These are phyloP conservation scores for Aspergillus pseudonomiae DNA, from an alignment of 2,329 filamentous ascomycete species.

Conservation along the genomic window DNA sequence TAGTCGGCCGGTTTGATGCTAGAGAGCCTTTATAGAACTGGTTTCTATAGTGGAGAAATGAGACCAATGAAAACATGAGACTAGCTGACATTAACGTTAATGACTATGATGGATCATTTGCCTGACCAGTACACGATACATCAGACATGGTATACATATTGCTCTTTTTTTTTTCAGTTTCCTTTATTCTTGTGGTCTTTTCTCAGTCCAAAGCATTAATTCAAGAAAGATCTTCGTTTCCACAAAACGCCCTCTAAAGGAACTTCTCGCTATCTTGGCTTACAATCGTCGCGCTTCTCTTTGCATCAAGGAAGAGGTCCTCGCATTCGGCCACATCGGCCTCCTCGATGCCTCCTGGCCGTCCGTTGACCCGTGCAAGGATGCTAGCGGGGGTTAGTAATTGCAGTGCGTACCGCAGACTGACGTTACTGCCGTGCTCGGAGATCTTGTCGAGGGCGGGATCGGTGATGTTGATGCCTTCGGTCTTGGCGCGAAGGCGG, in stretches of 20 bases:
- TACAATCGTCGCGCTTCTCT: slow-evolving; percentile 73
- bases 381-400: slow-evolving; percentile 88
- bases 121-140: slow-evolving; percentile 21
- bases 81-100: slow-evolving; percentile 23
- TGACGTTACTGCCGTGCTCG: slow-evolving; percentile 84
- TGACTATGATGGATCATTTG: slow-evolving; percentile 16
- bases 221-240: slow-evolving; percentile 19
- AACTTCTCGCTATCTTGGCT: slow-evolving; percentile 67
- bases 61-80: background rate
- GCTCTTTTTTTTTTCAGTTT: slow-evolving; percentile 8
- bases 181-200: slow-evolving; percentile 3
- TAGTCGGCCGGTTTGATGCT: background rate
- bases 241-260: slow-evolving; percentile 47
- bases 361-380: slow-evolving; percentile 81
- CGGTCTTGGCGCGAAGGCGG: slow-evolving; percentile 77
- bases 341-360: slow-evolving; percentile 70
- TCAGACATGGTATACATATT: slow-evolving; percentile 27
- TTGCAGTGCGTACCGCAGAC: slow-evolving; percentile 89
- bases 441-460: slow-evolving; percentile 85
- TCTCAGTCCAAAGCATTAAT: background rate
- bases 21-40: background rate
- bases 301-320: slow-evolving; percentile 80
- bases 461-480: slow-evolving; percentile 77
- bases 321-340: slow-evolving; percentile 80
- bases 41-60: slow-evolving; percentile 4